Base-by-base conservation (phyloP, 768 basidiomycete species). In the Coprinopsis cinerea region DNA sequence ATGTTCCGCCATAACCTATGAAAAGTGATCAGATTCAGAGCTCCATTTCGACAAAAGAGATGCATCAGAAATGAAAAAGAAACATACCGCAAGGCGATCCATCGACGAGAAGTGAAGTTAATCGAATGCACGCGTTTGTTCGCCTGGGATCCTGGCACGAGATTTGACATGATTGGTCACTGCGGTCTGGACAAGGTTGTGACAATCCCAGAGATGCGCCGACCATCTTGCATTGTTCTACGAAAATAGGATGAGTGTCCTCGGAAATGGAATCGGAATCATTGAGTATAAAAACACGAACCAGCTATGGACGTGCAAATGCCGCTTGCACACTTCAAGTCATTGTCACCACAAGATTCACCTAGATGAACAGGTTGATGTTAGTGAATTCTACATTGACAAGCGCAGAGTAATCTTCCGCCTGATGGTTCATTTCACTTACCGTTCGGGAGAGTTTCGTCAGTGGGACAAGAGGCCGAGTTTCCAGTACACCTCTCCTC, bases 41-140 rank as follows among this genome's bases (percentile, higher is more conserved):
- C 6, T 11, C 6, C 10, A 34, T 39, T 14, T 26, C 13, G 20
- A 27, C 24, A 42, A 47, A 32, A 42, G 55, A 28, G 30, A 47
- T 53, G 57, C 37, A 54, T 36, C 47, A 22, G 28, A 37, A 47
- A 42, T 46, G 51, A 54, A 47, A 45, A 37, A 42, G n/a, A 48
- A 45, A 71, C 79, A 51, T 58, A 81, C 89, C 89, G 64, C 91
- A 94, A 13, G 88, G 82, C 25, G 87, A 89, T 20, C 91, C 92
- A 61, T 91, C 85, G 47, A 88, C 71, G 43, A 92, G 79, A 37
- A 77, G 64, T 2, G 87, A 77, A 48, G 85, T 82, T 42, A 93
- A 69, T 34, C 83, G 66, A 18, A 91, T 65, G 63, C 92, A 94
- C 55, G 76, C 75, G 52, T 79, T 76, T 13, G 76, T 46, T 13